Evolutionary conservation across 345 rosid genomes (phyloP).

Genomic region (Psidium guajava): DNA sequence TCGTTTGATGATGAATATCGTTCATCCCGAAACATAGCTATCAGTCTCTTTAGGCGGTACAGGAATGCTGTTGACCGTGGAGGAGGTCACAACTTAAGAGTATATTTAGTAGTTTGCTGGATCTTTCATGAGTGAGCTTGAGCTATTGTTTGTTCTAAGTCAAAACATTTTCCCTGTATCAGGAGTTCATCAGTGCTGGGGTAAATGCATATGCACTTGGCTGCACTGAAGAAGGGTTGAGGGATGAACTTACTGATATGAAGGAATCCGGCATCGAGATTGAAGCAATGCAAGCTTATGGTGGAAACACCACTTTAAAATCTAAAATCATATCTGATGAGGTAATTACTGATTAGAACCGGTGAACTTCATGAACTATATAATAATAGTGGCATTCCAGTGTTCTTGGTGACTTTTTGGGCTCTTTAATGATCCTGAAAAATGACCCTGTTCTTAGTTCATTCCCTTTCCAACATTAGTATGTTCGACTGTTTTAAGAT

Average conservation of each 20-base stretch:
- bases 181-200: conserved; percentile 86
- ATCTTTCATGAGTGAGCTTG: conserved; percentile 2
- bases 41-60: conserved; percentile 75
- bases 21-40: conserved; percentile 81
- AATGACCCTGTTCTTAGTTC: neutral
- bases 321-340: conserved; percentile 51
- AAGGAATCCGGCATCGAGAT: conserved; percentile 61
- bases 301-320: conserved; percentile 59
- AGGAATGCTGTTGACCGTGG: conserved; percentile 80
- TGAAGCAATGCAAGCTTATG: conserved; percentile 39
- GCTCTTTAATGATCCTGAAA: neutral
- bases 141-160: neutral
- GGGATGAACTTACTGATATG: conserved; percentile 59
- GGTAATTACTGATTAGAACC: conserved; percentile 20
- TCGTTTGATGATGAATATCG: conserved; percentile 74
- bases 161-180: conserved; percentile 3
- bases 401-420: neutral
- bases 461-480: neutral
- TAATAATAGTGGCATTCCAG: neutral
- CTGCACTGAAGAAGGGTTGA: conserved; percentile 67
- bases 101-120: conserved; percentile 23
- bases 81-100: conserved; percentile 87
- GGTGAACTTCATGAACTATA: neutral
- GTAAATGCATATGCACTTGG: conserved; percentile 90
- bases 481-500: neutral